A percentile compares a stretch with the other conserved stretches of the same genome.
Evolutionary conservation across 805 yeast genomes (phyloP).

Genomic region (Candida berthetii): DNA sequence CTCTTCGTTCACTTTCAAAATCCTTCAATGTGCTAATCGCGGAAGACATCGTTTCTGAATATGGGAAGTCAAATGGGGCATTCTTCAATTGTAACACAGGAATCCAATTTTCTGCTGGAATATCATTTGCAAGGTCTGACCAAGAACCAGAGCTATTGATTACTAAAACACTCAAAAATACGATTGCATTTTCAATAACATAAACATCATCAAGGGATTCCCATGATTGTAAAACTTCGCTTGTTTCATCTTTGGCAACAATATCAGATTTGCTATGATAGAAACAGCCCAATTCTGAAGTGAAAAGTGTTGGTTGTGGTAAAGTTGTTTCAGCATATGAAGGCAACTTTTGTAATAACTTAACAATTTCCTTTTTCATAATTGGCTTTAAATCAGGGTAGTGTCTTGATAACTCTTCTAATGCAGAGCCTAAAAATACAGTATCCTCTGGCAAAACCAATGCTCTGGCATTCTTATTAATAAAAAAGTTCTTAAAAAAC

Average conservation of each 20-base stretch:
- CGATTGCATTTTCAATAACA: slow-evolving; percentile 39
- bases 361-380: slow-evolving; percentile 42
- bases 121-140: slow-evolving; percentile 18
- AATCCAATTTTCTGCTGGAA: slow-evolving; percentile 39
- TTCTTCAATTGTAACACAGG: slow-evolving; percentile 41
- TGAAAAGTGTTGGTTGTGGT: slow-evolving; percentile 37
- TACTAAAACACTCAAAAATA: slow-evolving; percentile 26
- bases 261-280: slow-evolving; percentile 36
- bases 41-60: slow-evolving; percentile 47
- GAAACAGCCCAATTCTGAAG: slow-evolving; percentile 32
- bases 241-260: slow-evolving; percentile 35
- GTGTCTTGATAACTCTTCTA: slow-evolving; percentile 82
- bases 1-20: slow-evolving; percentile 49
- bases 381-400: slow-evolving; percentile 65
- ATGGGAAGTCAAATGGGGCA: slow-evolving; percentile 56
- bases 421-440: slow-evolving; percentile 52
- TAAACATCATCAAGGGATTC: slow-evolving; percentile 39
- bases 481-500: slow-evolving; percentile 46
- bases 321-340: slow-evolving; percentile 25
- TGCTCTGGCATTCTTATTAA: slow-evolving; percentile 44
- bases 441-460: slow-evolving; percentile 48
- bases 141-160: slow-evolving; percentile 5
- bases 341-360: slow-evolving; percentile 41
- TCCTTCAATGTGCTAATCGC: slow-evolving; percentile 47
- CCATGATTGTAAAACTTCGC: slow-evolving; percentile 40